Evolutionary conservation across 352 stramenopile species (phyloP), one percentile per base, ranked within the genome.

Genomic region (Globisporangium solare): DNA sequence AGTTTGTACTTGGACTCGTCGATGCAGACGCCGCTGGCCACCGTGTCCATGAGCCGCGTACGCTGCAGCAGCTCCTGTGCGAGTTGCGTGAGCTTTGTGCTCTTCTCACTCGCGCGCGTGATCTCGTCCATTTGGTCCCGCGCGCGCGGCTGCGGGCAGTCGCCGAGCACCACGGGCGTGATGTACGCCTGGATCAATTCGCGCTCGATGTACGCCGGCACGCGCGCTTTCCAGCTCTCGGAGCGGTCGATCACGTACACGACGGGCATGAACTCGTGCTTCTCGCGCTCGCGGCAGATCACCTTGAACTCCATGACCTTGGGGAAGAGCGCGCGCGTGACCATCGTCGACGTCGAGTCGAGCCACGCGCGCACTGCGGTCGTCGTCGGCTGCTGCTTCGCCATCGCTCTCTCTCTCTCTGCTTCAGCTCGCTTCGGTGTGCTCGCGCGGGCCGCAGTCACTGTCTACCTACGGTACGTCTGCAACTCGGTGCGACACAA

Each of bases 271-370:
- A 88, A 85, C 66, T 88, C 76, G 68, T 89, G 79, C 69, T 86
- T 88, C 51, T 87, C 73, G 32, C 59, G 70, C 65, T 89, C 76
- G 51, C 79, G 76, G 11, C 67, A 82, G 60, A 88, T 88, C 40
- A 89, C 77, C 46, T 88, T 87, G 64, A 88, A 89, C 75, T 89
- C 79, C 73, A 86, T 85, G 13, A 89, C 73, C 50, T 68, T 70
- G 14, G 79, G 79, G 49, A 78, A 81, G 47, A 89, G 61, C 42
- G 73, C 70, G 54, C 73, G 76, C 21, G 67, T 66, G 14, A 86
- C 50, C 15, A 15, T 22, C 20, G 47, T 39, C 13, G 47, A 39
- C 27, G 24, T 39, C 13, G 24, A n/a, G 17, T 45, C 24, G 53
- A 58, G 53, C 53, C 45, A 42, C 14, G 18, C 31, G 37, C 49